Evolutionary conservation across 2,329 filamentous ascomycete species (phyloP).

Genomic region (Epichloe baconii): DNA sequence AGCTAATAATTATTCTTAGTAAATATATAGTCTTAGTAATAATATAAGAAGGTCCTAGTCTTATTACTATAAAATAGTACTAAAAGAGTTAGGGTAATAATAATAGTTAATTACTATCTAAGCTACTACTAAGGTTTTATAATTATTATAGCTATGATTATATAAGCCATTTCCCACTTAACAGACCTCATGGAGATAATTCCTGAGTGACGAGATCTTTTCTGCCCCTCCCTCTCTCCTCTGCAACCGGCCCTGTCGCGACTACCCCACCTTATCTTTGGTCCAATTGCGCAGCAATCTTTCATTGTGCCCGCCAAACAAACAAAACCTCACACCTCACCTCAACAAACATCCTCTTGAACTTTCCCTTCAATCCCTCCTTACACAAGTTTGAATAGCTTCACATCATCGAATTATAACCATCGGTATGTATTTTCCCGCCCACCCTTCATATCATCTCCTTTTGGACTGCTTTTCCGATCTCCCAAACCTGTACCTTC

Average conservation of each 20-base stretch:
- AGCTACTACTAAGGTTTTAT: too few species aligned
- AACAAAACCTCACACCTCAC: conserved; percentile 1
- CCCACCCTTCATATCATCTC: background rate
- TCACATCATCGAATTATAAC: background rate
- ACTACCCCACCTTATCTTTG: conserved; percentile 12
- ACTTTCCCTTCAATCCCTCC: background rate
- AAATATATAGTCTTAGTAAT: too few species aligned
- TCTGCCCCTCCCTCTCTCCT: conserved; percentile 6
- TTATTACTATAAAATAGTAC: too few species aligned
- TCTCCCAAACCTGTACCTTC: background rate
- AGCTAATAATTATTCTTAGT: too few species aligned
- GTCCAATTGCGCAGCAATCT: conserved; percentile 2
- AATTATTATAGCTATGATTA: too few species aligned
- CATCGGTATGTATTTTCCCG: background rate
- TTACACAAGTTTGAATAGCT: background rate
- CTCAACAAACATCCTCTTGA: conserved; percentile 4
- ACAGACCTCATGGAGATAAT: background rate
- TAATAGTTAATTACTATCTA: too few species aligned
- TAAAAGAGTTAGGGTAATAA: too few species aligned
- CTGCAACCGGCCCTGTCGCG: background rate
- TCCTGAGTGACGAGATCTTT: conserved; percentile 10
- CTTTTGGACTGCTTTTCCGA: background rate
- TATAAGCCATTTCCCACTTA: too few species aligned
- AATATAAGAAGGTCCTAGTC: too few species aligned
- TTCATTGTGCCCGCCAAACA: conserved; percentile 3